Base-by-base conservation (phyloP, 257 asterid genomes). In the Nemophila menziesii region DNA sequence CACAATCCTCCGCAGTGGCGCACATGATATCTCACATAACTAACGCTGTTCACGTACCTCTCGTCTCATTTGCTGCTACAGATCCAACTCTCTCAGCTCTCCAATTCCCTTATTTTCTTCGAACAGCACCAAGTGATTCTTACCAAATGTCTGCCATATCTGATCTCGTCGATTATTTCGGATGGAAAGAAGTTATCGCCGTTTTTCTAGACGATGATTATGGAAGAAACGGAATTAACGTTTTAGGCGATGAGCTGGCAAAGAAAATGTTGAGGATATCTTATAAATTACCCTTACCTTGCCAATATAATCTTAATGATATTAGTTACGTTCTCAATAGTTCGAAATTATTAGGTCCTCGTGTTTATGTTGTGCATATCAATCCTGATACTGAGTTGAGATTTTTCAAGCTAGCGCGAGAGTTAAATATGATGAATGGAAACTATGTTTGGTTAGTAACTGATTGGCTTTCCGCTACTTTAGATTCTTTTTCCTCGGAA, bases 361-460 rank as follows among this genome's bases (percentile, higher is more conserved):
- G 90, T 8, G 64, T 86, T 16, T 71, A 76, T 49, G 82, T 86
- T 10, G 67, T 86, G 33, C 96, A 86, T 47, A 70, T 80, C 20
- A 53, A 66, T 64, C 79, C 83, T 8, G 49, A 44, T 8, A 66
- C 69, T 0, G 70, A 69, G 16, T 49, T 64, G 24, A 67, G 36
- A 39, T 65, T 82, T 14, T 79, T 86, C 36, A 23, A 55, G 2
- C 67, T 69, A 20, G 86, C 85, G 5, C 69, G 57, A 8, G 58
- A 72, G 49, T 68, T 82, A 38, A 78, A 92, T 58, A 82, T 86
- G 94, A 67, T 79, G 80, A 75, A 64, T 1, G 64, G 66, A 0
- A 78, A 92, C 49, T 79, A 76, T 33, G 92, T 66, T 7, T 86
- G 96, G 96, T 70, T 86, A 18, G 75, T 77, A 19, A 86, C 96